Evolutionary conservation across 2,329 filamentous ascomycete genomes (phyloP), one percentile per base, ranked within the genome.

Genomic region (Rutstroemia sydowiana): DNA sequence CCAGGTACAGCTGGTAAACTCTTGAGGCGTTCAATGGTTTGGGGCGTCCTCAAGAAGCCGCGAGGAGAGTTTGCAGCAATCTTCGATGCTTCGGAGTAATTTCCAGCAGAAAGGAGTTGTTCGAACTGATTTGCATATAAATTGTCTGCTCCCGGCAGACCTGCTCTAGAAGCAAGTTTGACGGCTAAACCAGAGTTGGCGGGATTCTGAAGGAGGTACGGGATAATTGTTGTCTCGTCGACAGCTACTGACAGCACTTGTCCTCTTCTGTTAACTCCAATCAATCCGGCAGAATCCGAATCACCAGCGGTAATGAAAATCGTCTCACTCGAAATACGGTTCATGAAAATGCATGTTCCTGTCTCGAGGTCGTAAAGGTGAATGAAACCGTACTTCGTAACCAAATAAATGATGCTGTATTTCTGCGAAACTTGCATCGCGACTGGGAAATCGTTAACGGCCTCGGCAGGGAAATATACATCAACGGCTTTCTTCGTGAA

Each of bases 381-480:
- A 64, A 98, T 97, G 73, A 97, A 98, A 48, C 93, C 93, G 66
- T 96, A 98, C 71, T 98, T 98, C 52, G 93, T 98, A 57, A 98
- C 89, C 65, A 98, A 82, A 72, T 96, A 96, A 65, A 98, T 85
- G 67, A 98, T 84, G 65, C 91, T 92, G 71, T 98, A 98, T 73
- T 93, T 95, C 65, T 89, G 84, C 3, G 93, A 97, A 43, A 98
- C 85, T 72, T 98, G 95, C 74, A 98, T 93, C 16, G 92, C 91
- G 51, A 98, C 93, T 2, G 95, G 93, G 75, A 98, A 98, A 69
- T 98, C 93, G 69, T 93, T 96, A 58, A 85, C 86, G 10, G 93
- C 93, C 72, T 98, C 93, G 43, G 88, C 82, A 1, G 93, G 93
- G 78, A 97, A 98, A 75, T 93, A 97, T 55, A 98, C 89, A 67